Base-by-base conservation (phyloP, 306 rosid species). In the Citrullus amarus region DNA sequence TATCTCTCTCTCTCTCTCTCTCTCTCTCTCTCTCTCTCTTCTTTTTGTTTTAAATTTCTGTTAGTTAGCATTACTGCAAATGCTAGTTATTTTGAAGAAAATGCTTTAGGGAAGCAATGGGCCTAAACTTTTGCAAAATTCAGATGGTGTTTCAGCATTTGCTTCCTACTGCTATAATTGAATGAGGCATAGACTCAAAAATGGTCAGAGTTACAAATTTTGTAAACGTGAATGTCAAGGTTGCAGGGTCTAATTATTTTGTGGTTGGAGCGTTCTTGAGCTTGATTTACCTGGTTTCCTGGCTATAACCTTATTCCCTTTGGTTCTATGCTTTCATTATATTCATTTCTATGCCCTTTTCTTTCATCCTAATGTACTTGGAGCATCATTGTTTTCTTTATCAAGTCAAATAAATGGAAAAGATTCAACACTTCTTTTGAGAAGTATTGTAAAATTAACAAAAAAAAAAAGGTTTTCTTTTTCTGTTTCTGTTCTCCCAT, bases 401-500 rank as follows among this genome's bases (percentile, higher is more conserved):
- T 68, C 34, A 68, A 68, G 14, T 41, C 25, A 68, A 39, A 39
- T 41, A 43, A n/a, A 68, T 68, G 75, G 53, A 41, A 67, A 17
- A 39, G 30, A 36, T 68, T 3, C 17, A 68, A 38, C 48, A n/a
- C 8, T 68, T 41, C 17, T 59, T 59, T 69, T 39, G 48, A 69
- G 36, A 69, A 43, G 75, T 39, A 69, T 20, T 43, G 34, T 69
- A 18, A 67, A 32, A 25, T 25, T 25, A 25, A 25, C 28, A 25
- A 25, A 25, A 25, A 25, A 22, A 39, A 6, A 12, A 22, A 2
- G 36, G 25, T 8, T 6, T 28, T 51, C 38, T 34, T 7, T 22
- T 38, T 34, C 34, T 51, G 55, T 72, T 79, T 68, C 76, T 43
- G n/a, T 68, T 82, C 59, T 30, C 56, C 67, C 58, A 41, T 56